phyloP scores from a whole-genome alignment of 768 basidiomycete genomes.

The Aureoboletus auriporus region DNA sequence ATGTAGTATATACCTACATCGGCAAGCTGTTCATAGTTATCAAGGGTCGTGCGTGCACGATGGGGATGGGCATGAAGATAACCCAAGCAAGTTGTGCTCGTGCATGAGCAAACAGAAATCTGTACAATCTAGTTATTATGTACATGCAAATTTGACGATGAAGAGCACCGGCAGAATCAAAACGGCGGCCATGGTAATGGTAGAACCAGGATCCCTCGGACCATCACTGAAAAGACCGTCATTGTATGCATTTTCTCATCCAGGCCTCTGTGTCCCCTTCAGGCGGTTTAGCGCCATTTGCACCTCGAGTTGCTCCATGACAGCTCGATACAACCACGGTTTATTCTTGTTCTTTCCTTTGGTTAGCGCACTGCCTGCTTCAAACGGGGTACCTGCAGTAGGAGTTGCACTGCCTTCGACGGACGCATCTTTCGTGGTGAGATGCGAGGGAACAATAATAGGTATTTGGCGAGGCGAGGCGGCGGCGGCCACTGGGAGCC shows the following conservation, averaged over 20 bases:
- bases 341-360: constrained; percentile 39
- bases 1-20: too few species aligned
- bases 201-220: neutral
- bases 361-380: constrained; percentile 1
- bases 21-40: too few species aligned
- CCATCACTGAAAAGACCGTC: neutral
- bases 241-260: constrained; percentile 9
- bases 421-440: constrained; percentile 36
- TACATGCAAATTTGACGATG: too few species aligned
- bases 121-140: too few species aligned
- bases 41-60: too few species aligned
- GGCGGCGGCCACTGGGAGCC: constrained; percentile 74
- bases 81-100: too few species aligned
- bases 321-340: constrained; percentile 69
- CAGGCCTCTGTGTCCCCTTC: constrained; percentile 18
- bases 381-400: constrained; percentile 4
- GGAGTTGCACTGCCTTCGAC: constrained; percentile 10
- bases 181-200: neutral
- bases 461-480: constrained; percentile 68
- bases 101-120: too few species aligned
- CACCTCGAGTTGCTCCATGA: constrained; percentile 72
- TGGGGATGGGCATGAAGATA: too few species aligned
- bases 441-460: constrained; percentile 70
- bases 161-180: neutral
- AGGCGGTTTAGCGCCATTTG: constrained; percentile 63